Evolutionary conservation across 2,329 filamentous ascomycete genomes (phyloP).

Genomic region (Alternaria triticina): DNA sequence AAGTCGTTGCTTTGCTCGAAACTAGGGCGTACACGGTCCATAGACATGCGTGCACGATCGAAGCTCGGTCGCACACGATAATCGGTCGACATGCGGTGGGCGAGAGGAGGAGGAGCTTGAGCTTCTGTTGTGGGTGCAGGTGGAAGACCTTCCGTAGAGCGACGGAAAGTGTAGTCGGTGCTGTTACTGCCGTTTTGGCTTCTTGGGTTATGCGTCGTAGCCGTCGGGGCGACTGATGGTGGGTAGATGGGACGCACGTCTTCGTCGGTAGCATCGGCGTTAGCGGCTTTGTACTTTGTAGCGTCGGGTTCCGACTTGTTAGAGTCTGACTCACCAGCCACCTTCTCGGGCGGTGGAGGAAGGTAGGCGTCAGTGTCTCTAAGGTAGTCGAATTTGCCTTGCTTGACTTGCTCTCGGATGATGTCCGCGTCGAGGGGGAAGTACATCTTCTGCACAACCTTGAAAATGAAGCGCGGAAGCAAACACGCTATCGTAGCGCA

Average conservation of each 20-base stretch:
- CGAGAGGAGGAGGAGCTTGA: constrained; percentile 31
- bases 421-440: constrained; percentile 93
- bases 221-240: constrained; percentile 80
- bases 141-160: constrained; percentile 42
- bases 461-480: constrained; percentile 85
- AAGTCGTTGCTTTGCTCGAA: constrained; percentile 91
- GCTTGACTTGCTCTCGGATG: constrained; percentile 85
- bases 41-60: constrained; percentile 83
- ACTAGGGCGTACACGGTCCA: constrained; percentile 82
- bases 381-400: constrained; percentile 81
- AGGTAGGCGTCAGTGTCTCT: constrained; percentile 61
- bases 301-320: constrained; percentile 63
- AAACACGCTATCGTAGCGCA: constrained; percentile 82
- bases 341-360: constrained; percentile 52
- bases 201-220: constrained; percentile 70
- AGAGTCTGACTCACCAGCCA: constrained; percentile 59
- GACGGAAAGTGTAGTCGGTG: constrained; percentile 77
- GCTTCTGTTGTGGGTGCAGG: constrained; percentile 37
- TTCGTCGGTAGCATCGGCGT: constrained; percentile 70
- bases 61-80: constrained; percentile 74
- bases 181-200: constrained; percentile 94
- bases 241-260: constrained; percentile 93
- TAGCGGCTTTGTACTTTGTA: constrained; percentile 49
- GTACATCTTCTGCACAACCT: constrained; percentile 91
- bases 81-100: constrained; percentile 40